Base-by-base conservation (phyloP, 23 red algal genomes). In the Gracilaria domingensis region DNA sequence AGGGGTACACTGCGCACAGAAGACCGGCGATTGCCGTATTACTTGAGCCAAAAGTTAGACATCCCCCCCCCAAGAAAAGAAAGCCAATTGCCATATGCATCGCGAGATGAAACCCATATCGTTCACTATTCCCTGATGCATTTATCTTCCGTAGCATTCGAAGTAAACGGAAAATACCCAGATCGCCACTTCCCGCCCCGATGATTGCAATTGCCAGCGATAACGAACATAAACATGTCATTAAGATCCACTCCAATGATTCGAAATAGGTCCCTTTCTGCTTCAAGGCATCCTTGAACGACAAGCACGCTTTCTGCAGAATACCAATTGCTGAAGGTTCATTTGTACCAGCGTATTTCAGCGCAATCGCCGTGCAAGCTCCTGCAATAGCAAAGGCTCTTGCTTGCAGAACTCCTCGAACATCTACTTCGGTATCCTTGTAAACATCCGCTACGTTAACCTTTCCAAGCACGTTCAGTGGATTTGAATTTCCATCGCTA, bases 51-150 rank as follows among this genome's bases (percentile, higher is more conserved):
- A 99, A 94, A 47, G 92, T 95, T 57, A 85, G 65, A 42, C 89
- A 89, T 42, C 97, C 94, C 21, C 94, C 94, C 12, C 97, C 97
- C 21, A 99, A 53, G 45, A 96, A 96, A 26, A 99, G 42, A 75
- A 99, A 92, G 39, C 97, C 97, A 33, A 99, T 91, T 7, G 97
- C 94, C 70, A 94, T 79, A 72, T 90, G 83, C 49, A 47, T 85
- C 2, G 93, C 93, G 64, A 96, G 49, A 84, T 96, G 93, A 38
- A 73, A 82, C 12, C 93, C 97, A 58, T 96, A 99, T 34, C 75
- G 36, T 28, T 78, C 47, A 25, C 71, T 83, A 17, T 30, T 54
- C 30, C 30, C 59, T 25, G 77, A 53, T 36, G 32, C 58, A 20
- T 79, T 60, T 28, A 24, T 30, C 69, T 83, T 80, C n/a, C 89